Percentiles rank a stretch among this genome's conserved stretches.
Evolutionary conservation across 2,329 filamentous ascomycete genomes (phyloP).

Genomic region (Plectosphaerella plurivora): DNA sequence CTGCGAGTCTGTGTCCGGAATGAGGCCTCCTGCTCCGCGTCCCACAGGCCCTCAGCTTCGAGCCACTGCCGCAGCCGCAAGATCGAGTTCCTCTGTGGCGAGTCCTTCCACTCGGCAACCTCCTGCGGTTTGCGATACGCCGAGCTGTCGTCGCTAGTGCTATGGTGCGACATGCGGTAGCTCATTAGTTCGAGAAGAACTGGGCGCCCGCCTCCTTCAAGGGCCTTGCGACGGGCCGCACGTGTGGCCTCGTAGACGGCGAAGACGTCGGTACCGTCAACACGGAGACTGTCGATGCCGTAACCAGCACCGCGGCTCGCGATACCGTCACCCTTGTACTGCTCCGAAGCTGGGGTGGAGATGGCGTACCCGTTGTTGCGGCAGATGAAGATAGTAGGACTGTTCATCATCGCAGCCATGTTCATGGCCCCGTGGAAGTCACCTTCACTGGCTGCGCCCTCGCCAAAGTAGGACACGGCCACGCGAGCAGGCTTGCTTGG

Average conservation of each 20-base stretch:
- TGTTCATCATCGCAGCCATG: constrained; percentile 83
- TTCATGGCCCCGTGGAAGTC: constrained; percentile 91
- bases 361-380: constrained; percentile 93
- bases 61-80: constrained; percentile 85
- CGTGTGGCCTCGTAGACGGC: constrained; percentile 78
- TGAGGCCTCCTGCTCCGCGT: constrained; percentile 75
- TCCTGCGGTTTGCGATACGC: constrained; percentile 91
- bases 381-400: constrained; percentile 85
- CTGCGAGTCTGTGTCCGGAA: constrained; percentile 64
- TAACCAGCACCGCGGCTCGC: constrained; percentile 83
- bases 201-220: constrained; percentile 75
- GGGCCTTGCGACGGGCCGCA: constrained; percentile 71
- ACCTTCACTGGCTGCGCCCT: constrained; percentile 84
- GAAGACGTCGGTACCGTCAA: constrained; percentile 91
- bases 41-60: constrained; percentile 78
- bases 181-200: constrained; percentile 94
- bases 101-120: constrained; percentile 89
- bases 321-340: constrained; percentile 89
- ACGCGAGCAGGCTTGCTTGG: constrained; percentile 64
- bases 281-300: constrained; percentile 87
- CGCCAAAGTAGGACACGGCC: constrained; percentile 82
- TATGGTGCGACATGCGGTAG: constrained; percentile 97
- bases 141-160: constrained; percentile 93
- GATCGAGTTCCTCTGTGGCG: constrained; percentile 78
- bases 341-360: constrained; percentile 81